Percentiles rank a stretch among this genome's conserved stretches.
phyloP scores from a whole-genome alignment of 257 asterid species.

The Jacaranda copaia region DNA sequence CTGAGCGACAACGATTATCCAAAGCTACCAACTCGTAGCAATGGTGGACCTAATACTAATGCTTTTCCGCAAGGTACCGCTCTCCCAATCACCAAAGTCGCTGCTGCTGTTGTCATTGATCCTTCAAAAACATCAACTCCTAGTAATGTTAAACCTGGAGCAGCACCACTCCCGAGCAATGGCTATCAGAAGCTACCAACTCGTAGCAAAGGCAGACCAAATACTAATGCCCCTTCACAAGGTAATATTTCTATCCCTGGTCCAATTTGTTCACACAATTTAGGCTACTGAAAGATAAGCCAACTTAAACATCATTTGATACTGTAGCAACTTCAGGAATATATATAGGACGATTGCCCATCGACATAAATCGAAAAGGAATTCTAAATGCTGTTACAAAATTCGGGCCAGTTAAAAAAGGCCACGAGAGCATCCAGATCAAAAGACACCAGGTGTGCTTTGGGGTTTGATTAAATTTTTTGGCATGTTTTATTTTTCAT shows the following conservation, averaged over 20 bases:
- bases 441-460: slow-evolving; percentile 40
- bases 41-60: no score
- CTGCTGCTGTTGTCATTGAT: not conserved
- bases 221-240: slow-evolving; percentile 10
- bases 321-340: slow-evolving; percentile 36
- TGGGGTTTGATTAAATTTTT: not conserved
- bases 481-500: not conserved
- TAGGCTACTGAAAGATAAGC: not conserved
- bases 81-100: slow-evolving; percentile 16
- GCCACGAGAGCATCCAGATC: slow-evolving; percentile 40
- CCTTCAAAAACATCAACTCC: not conserved
- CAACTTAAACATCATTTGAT: not conserved
- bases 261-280: not conserved
- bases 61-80: not conserved
- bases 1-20: no score
- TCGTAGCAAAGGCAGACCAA: not conserved
- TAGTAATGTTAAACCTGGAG: no score
- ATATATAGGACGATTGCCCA: slow-evolving; percentile 46
- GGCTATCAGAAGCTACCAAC: slow-evolving; percentile 10
- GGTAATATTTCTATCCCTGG: slow-evolving; percentile 27
- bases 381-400: slow-evolving; percentile 35
- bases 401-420: slow-evolving; percentile 49
- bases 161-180: not conserved
- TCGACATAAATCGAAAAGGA: slow-evolving; percentile 35
- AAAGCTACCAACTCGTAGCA: no score